Base-by-base conservation (phyloP, 2,329 filamentous ascomycete species). In the Fusarium devonianum region DNA sequence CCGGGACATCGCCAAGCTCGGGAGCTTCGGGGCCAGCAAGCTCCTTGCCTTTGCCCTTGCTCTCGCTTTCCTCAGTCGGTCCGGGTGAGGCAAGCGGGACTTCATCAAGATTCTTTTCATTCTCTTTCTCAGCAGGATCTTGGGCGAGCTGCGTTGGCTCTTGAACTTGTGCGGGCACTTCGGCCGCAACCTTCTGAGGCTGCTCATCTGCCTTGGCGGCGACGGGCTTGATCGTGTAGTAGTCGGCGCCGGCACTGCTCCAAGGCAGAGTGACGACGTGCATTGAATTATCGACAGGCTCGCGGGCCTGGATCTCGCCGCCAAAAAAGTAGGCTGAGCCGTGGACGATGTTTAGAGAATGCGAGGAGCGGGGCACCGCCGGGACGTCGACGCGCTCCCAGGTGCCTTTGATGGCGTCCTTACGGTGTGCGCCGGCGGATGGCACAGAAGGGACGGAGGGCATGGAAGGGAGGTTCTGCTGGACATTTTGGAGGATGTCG, bases 241-340 rank as follows among this genome's bases (percentile, higher is more conserved):
- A 86, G 65, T 88, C 84, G 56, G 83, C 79, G 2, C 76, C 73
- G 17, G 81, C 79, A 51, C 75, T 77, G 68, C 78, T 82, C 58
- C 78, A 81, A 5, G 83, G 81, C 16, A 91, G 72, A 1, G 78
- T 77, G 35, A 93, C 65, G 42, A 84, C 73, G 67, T 92, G 86
- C 69, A 94, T 79, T 60, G 85, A 78, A 66, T 90, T 90, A 72
- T 92, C 88, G 46, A 87, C 79, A 6, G 87, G 86, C 65, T 89
- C 75, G 36, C 85, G 78, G 3, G 87, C 80, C 34, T 77, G 73
- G 48, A 86, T 71, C 69, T 94, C 90, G 59, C 90, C 91, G 51
- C 91, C 90, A 66, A 92, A 95, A 63, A 95, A 78, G 69, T 84
- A 87, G 30, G 81, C 79, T 28, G 73, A 73, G 18, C 78, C 73